Base-by-base conservation (phyloP, 495 filamentous ascomycete genomes). In the Trichoderma asperelloides region DNA sequence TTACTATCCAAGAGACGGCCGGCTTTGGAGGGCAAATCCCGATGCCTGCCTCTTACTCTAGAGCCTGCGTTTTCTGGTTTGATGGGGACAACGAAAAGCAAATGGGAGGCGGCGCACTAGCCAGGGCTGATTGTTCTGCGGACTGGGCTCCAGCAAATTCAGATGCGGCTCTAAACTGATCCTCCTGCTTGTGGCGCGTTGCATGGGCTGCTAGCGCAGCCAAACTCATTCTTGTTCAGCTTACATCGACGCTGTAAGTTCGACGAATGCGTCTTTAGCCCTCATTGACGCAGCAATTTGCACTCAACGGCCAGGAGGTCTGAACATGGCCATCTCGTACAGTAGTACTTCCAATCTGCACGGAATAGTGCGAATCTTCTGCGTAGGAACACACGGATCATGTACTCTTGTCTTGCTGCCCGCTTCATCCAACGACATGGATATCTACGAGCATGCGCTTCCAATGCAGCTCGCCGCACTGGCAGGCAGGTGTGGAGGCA, bases 281-380 rank as follows among this genome's bases (percentile, higher is more conserved):
- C 21, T n/a, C 49, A 55, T 55, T 55, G 49, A 55, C 49, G 49
- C 49, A n/a, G 21, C 49, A 55, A 55, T 55, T 21, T 55, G 49
- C 18, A 2, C 49, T n/a, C 21, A n/a, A 23, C 9, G 8, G 16
- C 8, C n/a, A n/a, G 49, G 49, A n/a, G 49, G n/a, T 21, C 49
- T n/a, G 49, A 3, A 25, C 5, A 37, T n/a, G 33, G 33, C 33
- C 6, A 8, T 37, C 2, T 37, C 5, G 9, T 4, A 8, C 9
- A 37, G 33, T 8, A 37, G 0, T 7, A 37, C 33, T 37, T 37
- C 33, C 33, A 7, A 8, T 0, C 33, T 37, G 33, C 5, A 7
- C 0, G 33, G 33, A 2, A 37, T 7, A 37, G 33, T 37, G 5
- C 5, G 33, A 37, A 7, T 37, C 6, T 7, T 37, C 33, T 37